These are phyloP conservation scores for Cicer chorassanicum DNA, from an alignment of 306 rosid genomes.

Conservation along the genomic window DNA sequence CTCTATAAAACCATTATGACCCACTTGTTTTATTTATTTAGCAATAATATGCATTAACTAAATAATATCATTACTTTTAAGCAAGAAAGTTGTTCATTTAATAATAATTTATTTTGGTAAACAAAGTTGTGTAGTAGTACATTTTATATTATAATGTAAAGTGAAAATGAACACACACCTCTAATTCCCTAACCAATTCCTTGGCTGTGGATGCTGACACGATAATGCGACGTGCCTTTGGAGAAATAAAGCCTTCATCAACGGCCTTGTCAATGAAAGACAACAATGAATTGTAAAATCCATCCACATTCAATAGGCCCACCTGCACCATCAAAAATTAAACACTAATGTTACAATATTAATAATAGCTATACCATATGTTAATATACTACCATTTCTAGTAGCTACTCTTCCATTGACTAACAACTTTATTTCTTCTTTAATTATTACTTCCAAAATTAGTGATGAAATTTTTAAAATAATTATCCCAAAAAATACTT, in stretches of 20 bases:
- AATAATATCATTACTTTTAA: background rate
- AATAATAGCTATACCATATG: background rate
- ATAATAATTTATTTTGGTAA: background rate
- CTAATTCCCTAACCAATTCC: slow-evolving; percentile 79
- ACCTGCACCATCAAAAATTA: slow-evolving; percentile 62
- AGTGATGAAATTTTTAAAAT: too few relatives aligned
- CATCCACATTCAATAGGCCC: slow-evolving; percentile 97
- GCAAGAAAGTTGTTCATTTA: background rate
- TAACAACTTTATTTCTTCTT: slow-evolving; percentile 49
- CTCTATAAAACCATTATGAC: background rate
- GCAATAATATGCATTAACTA: slow-evolving; percentile 28
- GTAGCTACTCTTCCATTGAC: slow-evolving; percentile 49
- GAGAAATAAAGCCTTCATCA: slow-evolving; percentile 97
- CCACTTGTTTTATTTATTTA: slow-evolving; percentile 44
- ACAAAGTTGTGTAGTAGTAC: too few relatives aligned
- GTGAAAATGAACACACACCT: slow-evolving; percentile 55
- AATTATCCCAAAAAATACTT: too few relatives aligned
- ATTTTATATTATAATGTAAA: too few relatives aligned
- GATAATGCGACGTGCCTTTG: slow-evolving; percentile 95
- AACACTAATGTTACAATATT: slow-evolving; percentile 24
- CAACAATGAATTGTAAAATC: slow-evolving; percentile 90
- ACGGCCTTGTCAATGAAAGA: slow-evolving; percentile 93
- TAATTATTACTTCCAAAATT: background rate
- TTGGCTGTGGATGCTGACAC: slow-evolving; percentile 97
- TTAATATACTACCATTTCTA: background rate